Base-by-base conservation (phyloP, 768 basidiomycete species). In the Calvatia gigantea region DNA sequence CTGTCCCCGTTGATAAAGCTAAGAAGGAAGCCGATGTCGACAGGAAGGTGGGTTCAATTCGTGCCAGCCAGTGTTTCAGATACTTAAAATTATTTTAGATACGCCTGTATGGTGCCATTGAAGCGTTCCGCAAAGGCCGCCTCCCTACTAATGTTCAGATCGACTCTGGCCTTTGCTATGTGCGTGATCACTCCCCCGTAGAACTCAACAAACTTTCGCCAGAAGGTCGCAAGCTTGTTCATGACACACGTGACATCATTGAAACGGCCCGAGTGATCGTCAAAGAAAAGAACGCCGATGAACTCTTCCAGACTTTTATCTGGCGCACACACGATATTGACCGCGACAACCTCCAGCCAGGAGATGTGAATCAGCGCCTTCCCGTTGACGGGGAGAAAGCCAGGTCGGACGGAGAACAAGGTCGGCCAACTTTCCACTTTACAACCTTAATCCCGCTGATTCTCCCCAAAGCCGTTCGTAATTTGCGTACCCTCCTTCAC, bases 221-320 rank as follows among this genome's bases (percentile, higher is more conserved):
- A 0, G 89, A 91, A 12, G 94, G 94, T 58, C 79, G 74, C 57
- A 84, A 82, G 61, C 83, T 98, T 60, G 74, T 94, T 38, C 74
- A 82, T 50, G 94, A 97, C 65, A 69, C 79, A n/a, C 80, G 83
- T 41, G 84, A 91, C 45, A 90, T 97, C 65, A 77, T 96, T 63
- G 80, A 83, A 60, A 94, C 91, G 4, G 75, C 81, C 0, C 79
- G 86, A 11, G 62, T 80, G 37, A 85, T 94, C 55, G 84, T 95
- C n/a, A 64, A 75, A 46, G 79, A 88, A 62, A 97, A 96, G 82
- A 97, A 97, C 61, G 72, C 76, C 21, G 94, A 96, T 62, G 94
- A 98, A 73, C 79, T 98, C 37, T 78, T 97, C 68, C 96, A 98
- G 70, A 87, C 90, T 63, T 95, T 96, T 61, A 70, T 95, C 37